Percentiles rank a stretch among this genome's conserved stretches.
Evolutionary conservation across 1,284 basidiomycete species (phyloP).

Genomic region (Apiotrichum veenhuisii): DNA sequence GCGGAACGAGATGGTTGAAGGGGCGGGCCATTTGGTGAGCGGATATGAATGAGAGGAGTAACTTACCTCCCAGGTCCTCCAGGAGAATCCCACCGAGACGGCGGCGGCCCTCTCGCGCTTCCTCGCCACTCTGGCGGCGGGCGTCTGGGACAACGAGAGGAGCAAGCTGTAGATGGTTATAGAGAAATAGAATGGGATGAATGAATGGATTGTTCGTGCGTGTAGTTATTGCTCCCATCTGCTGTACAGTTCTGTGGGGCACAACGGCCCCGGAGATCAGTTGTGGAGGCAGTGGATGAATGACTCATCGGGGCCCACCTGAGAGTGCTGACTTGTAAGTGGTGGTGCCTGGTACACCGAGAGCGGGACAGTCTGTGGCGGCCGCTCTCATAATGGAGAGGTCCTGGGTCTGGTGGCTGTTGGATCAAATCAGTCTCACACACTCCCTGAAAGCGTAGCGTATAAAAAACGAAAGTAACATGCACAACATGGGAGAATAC

Average conservation of each 20-base stretch:
- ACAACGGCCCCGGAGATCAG: background rate
- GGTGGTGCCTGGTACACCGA: too few species aligned
- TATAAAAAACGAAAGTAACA: too few species aligned
- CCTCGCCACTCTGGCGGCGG: constrained; percentile 18
- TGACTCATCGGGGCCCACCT: background rate
- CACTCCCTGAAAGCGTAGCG: too few species aligned
- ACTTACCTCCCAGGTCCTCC: constrained; percentile 23
- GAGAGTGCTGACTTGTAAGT: too few species aligned
- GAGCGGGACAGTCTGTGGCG: too few species aligned
- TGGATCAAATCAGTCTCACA: too few species aligned
- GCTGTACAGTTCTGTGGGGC: background rate
- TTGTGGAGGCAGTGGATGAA: background rate
- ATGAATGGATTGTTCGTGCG: background rate
- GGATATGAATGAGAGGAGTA: background rate
- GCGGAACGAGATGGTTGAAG: constrained; percentile 33
- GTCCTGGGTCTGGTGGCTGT: too few species aligned
- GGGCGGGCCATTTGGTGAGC: constrained; percentile 37
- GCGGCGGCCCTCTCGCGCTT: constrained; percentile 33
- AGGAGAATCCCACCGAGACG: constrained; percentile 35
- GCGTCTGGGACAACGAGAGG: constrained; percentile 10
- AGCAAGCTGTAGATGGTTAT: constrained; percentile 6
- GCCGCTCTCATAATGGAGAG: too few species aligned
- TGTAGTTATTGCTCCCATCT: too few species aligned
- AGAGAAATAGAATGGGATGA: background rate
- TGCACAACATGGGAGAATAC: too few species aligned